Evolutionary conservation across 306 rosid species (phyloP), one percentile per base, ranked within the genome.

Genomic region (Vicia sativa): DNA sequence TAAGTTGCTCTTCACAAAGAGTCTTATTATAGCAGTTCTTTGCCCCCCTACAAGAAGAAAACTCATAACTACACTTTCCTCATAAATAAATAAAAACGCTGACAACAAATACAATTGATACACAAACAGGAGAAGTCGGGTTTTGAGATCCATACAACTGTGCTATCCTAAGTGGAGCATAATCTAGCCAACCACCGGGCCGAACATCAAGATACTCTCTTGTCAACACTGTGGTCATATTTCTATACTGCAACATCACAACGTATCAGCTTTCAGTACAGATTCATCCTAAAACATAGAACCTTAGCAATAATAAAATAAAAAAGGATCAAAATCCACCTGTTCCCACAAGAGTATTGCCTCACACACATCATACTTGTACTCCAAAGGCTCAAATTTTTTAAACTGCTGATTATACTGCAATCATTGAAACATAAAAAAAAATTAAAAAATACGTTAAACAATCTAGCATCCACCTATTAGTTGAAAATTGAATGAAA

Each of bases 401-500:
- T 93, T 93, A 79, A 93, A 93, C 73, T 93, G 99, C 43, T 35
- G 83, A 74, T 90, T 93, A 71, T 90, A 93, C 99, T 93, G 95
- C 82, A 78, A 77, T 26, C 6, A 70, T 55, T 9, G 59, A 74
- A 28, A 70, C 52, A 57, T 35, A 3, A 28, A 23, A 28, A 31
- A 4, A 4, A 11, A n/a, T 48, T 13, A 11, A 39, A 4, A 1
- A 45, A n/a, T 19, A 9, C 0, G 3, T 57, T 14, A 2, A 38
- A 28, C 16, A 26, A 74, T 5, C 62, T 64, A 85, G 69, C 74
- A 74, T 34, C 65, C 19, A 8, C 26, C 14, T 56, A 59, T 66
- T 34, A 63, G 21, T 39, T 26, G 43, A 28, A 59, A 57, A 66
- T 35, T 44, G 68, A 48, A 65, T 35, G 25, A 34, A 66, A 70